Conservation (phyloP, 331 rosid species). For the Quercus lobata region DNA sequence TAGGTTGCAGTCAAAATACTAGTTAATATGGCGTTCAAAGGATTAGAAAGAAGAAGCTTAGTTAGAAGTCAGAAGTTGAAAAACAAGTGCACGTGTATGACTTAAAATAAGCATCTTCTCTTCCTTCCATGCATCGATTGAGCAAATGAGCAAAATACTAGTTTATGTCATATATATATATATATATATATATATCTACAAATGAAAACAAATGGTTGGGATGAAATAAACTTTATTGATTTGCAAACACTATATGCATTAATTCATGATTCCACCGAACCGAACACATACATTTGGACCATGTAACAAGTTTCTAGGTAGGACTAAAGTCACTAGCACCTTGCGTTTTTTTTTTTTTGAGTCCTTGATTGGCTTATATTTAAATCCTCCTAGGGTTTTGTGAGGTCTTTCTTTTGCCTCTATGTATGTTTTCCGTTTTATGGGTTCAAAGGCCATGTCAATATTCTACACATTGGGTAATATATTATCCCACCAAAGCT, state of each 20-base stretch:
- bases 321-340: constrained; percentile 19
- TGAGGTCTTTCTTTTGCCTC: not conserved
- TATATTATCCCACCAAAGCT: not conserved
- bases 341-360: not conserved
- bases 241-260: not conserved
- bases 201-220: constrained; percentile 10
- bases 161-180: not conserved
- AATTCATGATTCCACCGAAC: constrained; percentile 8
- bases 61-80: constrained; percentile 13
- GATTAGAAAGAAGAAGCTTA: not conserved
- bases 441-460: not conserved
- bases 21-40: not conserved
- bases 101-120: constrained; percentile 40
- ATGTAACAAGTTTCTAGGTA: constrained; percentile 41
- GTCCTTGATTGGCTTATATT: not conserved
- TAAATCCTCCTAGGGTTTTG: not conserved
- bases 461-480: not conserved
- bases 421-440: not conserved
- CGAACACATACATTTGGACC: constrained; percentile 1
- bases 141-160: constrained; percentile 12
- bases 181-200: not conserved
- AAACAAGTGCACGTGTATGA: constrained; percentile 33
- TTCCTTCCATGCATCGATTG: constrained; percentile 46
- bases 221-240: constrained; percentile 2
- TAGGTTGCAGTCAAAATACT: not conserved